These are phyloP conservation scores for Curvularia spicifera DNA, from an alignment of 2,329 filamentous ascomycete species.

Conservation along the genomic window DNA sequence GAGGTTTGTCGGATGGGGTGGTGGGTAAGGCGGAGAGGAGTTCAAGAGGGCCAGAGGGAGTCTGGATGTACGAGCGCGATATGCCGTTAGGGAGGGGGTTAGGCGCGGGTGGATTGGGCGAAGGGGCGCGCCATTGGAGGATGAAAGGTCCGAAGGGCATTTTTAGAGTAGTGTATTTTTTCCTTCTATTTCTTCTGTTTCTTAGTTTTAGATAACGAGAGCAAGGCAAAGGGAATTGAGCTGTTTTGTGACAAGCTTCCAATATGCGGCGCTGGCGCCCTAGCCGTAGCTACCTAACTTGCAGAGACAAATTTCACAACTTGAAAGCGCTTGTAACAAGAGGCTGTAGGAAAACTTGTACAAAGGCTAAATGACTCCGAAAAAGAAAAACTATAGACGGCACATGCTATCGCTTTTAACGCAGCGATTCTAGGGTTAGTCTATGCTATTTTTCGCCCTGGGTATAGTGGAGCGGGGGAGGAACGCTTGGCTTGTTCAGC, in stretches of 20 bases:
- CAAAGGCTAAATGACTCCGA: neutral
- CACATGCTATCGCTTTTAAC: neutral
- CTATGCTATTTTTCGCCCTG: neutral
- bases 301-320: neutral
- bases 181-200: neutral
- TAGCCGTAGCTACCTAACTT: neutral
- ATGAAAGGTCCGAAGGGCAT: conserved; percentile 41
- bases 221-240: neutral
- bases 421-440: neutral
- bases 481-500: conserved; percentile 16
- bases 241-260: neutral
- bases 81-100: conserved; percentile 52
- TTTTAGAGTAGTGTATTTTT: neutral
- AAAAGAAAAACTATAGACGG: neutral
- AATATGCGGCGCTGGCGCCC: neutral
- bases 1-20: conserved; percentile 29
- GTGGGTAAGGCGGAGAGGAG: conserved; percentile 54
- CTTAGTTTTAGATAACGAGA: neutral
- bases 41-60: conserved; percentile 55
- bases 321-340: neutral
- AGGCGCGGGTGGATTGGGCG: conserved; percentile 30
- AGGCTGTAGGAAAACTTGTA: neutral
- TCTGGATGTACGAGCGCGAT: conserved; percentile 54
- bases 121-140: conserved; percentile 38
- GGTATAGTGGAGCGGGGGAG: conserved; percentile 12